Percentiles rank a stretch among this genome's conserved stretches.
Conservation (phyloP, 345 rosid genomes). For the Boechera retrofracta region DNA sequence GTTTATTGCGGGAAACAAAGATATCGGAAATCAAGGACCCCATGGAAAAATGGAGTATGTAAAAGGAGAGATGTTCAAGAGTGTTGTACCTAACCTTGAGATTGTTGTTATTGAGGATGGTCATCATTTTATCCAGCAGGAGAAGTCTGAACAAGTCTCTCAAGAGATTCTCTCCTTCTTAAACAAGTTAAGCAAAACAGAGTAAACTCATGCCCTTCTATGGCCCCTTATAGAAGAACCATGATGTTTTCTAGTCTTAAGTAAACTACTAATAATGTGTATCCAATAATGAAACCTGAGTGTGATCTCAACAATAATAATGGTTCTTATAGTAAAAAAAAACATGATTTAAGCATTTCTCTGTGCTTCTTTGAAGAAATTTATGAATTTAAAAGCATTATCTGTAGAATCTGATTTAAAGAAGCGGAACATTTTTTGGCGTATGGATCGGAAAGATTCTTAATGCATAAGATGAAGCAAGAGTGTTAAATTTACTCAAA, state of each 20-base stretch:
- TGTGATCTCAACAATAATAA: not conserved
- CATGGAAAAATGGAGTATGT: slow-evolving; percentile 49
- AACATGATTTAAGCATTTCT: not conserved
- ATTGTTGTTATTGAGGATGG: slow-evolving; percentile 60
- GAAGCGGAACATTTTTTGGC: too few species aligned
- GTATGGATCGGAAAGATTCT: too few species aligned
- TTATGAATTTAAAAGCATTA: not conserved
- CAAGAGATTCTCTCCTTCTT: slow-evolving; percentile 63
- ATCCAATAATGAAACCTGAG: not conserved
- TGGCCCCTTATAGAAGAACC: not conserved
- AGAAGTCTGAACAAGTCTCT: slow-evolving; percentile 60
- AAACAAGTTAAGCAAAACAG: slow-evolving; percentile 38
- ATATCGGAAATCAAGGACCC: slow-evolving; percentile 51
- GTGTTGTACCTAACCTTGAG: slow-evolving; percentile 60
- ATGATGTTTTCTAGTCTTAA: not conserved
- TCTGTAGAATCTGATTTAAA: too few species aligned
- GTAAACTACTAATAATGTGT: slow-evolving; percentile 12
- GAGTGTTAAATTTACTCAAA: not conserved
- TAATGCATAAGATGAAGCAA: not conserved
- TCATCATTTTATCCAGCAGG: slow-evolving; percentile 69
- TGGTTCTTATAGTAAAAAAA: not conserved
- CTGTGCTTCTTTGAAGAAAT: not conserved
- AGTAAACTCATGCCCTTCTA: slow-evolving; percentile 10
- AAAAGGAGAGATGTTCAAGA: slow-evolving; percentile 59
- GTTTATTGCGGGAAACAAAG: slow-evolving; percentile 60